Percentiles rank a stretch among this genome's conserved stretches.
Conservation (phyloP, 2,329 filamentous ascomycete genomes). For the Fusarium concolor region DNA sequence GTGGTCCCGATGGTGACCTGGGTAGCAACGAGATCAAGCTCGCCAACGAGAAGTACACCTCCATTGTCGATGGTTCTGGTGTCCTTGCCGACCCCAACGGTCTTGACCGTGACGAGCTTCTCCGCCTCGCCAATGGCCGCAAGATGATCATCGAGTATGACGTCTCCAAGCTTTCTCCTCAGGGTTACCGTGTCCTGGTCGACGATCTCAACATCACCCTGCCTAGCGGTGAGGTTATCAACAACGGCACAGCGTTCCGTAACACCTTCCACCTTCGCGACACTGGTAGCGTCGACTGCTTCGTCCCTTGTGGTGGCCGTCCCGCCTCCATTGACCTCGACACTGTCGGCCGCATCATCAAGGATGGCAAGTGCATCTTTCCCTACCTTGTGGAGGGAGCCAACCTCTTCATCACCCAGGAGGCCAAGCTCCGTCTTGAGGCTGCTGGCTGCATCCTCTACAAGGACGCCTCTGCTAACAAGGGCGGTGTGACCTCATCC, state of each 20-base stretch:
- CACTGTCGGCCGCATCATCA: slow-evolving; percentile 87
- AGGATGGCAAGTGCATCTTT: slow-evolving; percentile 85
- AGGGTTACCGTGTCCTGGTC: slow-evolving; percentile 91
- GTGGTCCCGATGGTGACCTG: slow-evolving; percentile 94
- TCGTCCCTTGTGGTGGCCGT: slow-evolving; percentile 95
- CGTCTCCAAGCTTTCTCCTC: slow-evolving; percentile 81
- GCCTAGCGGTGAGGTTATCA: slow-evolving; percentile 85
- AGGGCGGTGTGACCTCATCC: slow-evolving; percentile 97
- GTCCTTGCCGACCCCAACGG: slow-evolving; percentile 94
- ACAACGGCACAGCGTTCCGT: slow-evolving; percentile 94
- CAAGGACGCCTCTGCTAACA: slow-evolving; percentile 99
- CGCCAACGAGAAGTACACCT: slow-evolving; percentile 93
- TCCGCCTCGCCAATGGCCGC: slow-evolving; percentile 85
- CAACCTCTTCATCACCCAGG: slow-evolving; percentile 98
- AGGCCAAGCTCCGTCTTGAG: slow-evolving; percentile 94
- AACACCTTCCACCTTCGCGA: slow-evolving; percentile 96
- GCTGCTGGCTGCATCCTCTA: slow-evolving; percentile 94
- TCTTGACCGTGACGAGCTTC: slow-evolving; percentile 83
- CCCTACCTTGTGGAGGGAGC: slow-evolving; percentile 98
- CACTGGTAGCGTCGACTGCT: slow-evolving; percentile 81
- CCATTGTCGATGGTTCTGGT: slow-evolving; percentile 95
- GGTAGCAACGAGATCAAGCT: slow-evolving; percentile 98
- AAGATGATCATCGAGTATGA: slow-evolving; percentile 93
- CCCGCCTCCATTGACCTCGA: slow-evolving; percentile 96
- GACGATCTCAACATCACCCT: slow-evolving; percentile 92